Evolutionary conservation across 2,329 filamentous ascomycete genomes (phyloP), one percentile per base, ranked within the genome.

Genomic region (Penicillium italicum): DNA sequence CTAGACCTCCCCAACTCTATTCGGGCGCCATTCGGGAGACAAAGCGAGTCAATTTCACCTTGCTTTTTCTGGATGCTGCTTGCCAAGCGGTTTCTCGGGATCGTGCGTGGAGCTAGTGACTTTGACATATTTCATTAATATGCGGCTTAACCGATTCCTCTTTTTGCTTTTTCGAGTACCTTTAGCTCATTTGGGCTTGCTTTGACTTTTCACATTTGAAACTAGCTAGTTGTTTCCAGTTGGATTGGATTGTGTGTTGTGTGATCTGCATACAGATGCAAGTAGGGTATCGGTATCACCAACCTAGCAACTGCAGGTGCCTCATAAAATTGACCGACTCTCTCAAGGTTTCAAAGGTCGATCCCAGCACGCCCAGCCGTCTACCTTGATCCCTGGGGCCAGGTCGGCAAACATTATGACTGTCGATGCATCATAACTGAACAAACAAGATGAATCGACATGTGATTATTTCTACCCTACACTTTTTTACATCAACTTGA

Each of bases 31-130:
- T 55, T 44, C 52, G 52, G 52, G 40, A 50, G 37, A 50, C 46
- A 51, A 53, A 51, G 52, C 52, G 40, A 50, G 38, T 33, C 40
- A 50, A 55, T 46, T 34, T 45, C 47, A 51, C 31, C 28, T 51
- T 51, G 34, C 53, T 55, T 51, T 55, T 55, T 44, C 24, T 51
- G 33, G 47, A 55, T 45, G 47, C 47, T 42, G 44, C 36, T 50
- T 41, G 52, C 38, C 20, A 50, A 55, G n/a, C 43, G 38, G 40
- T 45, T 40, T 30, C 33, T 40, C 53, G 47, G 53, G 38, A 55
- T 34, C 47, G 9, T 50, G 46, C 46, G 41, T 51, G 47, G 12
- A 34, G 47, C 53, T 55, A 55, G 53, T 45, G 33, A 40, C 41
- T 31, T 44, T 51, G 40, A 26, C 52, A 50, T 33, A 40, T 45